phyloP scores from a whole-genome alignment of 78 protist species.

The Isochrysis galbana region DNA sequence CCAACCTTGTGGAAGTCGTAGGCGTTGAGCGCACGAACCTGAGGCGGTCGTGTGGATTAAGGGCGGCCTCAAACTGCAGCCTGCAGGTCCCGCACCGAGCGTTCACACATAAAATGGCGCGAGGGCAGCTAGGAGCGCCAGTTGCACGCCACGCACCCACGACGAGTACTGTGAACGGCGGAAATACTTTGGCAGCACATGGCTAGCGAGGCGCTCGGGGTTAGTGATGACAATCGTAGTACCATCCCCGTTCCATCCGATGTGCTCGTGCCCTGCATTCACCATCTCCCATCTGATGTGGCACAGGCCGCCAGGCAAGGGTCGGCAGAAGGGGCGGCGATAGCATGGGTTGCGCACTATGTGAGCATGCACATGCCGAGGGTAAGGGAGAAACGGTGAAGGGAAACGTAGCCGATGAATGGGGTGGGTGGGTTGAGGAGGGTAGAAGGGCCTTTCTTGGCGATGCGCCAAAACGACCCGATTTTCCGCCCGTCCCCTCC shows the following conservation, averaged over 20 bases:
- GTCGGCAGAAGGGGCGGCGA: neutral
- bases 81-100: neutral
- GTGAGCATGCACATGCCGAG: neutral
- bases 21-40: neutral
- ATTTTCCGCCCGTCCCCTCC: too few species aligned
- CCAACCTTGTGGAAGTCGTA: neutral
- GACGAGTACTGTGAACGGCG: neutral
- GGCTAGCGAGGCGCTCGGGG: neutral
- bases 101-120: neutral
- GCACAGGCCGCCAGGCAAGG: too few species aligned
- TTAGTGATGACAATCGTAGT: neutral
- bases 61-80: neutral
- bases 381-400: neutral
- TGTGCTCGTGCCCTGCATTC: neutral
- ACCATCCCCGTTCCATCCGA: neutral
- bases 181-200: neutral
- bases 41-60: neutral
- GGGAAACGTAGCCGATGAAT: neutral
- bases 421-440: neutral
- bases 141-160: neutral
- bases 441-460: neutral
- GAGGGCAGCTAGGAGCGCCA: neutral
- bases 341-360: neutral
- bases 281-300: neutral
- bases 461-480: neutral